A percentile compares a stretch with the other conserved stretches of the same genome.
Evolutionary conservation across 2,329 filamentous ascomycete species (phyloP).

Genomic region (Cryphonectria naterciae): DNA sequence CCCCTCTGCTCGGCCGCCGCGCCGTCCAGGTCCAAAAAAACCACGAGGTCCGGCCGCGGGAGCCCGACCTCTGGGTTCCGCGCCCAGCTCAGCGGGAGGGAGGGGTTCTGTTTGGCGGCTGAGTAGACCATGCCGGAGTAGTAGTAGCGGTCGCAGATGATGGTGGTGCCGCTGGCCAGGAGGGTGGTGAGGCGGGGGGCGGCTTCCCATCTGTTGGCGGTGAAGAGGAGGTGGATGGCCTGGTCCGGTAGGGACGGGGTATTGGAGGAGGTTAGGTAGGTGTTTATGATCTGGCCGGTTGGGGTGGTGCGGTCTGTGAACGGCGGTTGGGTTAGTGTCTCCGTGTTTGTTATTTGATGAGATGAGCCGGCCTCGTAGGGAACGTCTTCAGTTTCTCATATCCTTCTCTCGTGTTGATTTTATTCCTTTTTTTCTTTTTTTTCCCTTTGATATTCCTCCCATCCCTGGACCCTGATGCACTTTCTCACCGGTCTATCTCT

Average conservation of each 20-base stretch:
- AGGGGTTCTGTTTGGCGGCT: conserved; percentile 78
- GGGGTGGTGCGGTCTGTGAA: conserved; percentile 74
- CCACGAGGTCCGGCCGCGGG: conserved; percentile 81
- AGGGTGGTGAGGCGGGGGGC: conserved; percentile 57
- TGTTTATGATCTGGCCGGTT: conserved; percentile 85
- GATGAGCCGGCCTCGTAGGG: not conserved
- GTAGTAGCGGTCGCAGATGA: conserved; percentile 92
- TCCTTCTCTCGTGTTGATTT: not conserved
- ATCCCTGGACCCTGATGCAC: too few species aligned
- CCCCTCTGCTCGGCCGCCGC: conserved; percentile 73
- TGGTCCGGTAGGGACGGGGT: conserved; percentile 76
- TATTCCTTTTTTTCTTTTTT: too few species aligned
- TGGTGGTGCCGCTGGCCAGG: conserved; percentile 68
- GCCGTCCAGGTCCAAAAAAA: conserved; percentile 84
- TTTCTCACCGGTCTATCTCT: too few species aligned
- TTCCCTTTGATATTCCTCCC: too few species aligned
- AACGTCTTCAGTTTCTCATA: not conserved
- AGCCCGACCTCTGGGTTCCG: conserved; percentile 83
- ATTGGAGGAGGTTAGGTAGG: conserved; percentile 73
- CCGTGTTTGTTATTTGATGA: not conserved
- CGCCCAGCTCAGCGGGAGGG: conserved; percentile 77
- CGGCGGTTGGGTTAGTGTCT: not conserved
- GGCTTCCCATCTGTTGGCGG: conserved; percentile 87
- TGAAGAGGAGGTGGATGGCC: conserved; percentile 87
- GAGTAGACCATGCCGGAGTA: conserved; percentile 94